A percentile compares a stretch with the other conserved stretches of the same genome.
Evolutionary conservation across 768 basidiomycete genomes (phyloP).

Genomic region (Lactarius deliciosus): DNA sequence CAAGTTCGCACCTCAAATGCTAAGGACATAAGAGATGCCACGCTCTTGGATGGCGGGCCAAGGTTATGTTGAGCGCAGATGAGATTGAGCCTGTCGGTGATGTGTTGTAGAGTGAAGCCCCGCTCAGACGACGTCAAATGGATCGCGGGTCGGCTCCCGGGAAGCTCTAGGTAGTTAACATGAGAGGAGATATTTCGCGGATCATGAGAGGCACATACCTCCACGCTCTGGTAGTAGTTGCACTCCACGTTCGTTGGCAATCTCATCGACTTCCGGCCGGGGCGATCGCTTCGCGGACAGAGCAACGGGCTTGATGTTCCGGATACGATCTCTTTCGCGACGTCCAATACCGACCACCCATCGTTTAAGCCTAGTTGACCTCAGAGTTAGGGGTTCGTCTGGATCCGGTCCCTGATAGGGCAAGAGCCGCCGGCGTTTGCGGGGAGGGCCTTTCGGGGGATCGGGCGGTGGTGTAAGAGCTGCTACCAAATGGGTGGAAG

Average conservation of each 20-base stretch:
- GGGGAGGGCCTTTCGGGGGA: constrained; percentile 58
- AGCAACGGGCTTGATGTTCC: constrained; percentile 45
- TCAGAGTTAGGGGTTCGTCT: constrained; percentile 51
- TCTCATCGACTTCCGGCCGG: constrained; percentile 59
- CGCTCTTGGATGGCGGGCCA: constrained; percentile 56
- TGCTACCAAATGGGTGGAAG: constrained; percentile 67
- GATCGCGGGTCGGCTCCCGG: constrained; percentile 68
- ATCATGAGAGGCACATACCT: constrained; percentile 43
- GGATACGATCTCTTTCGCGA: constrained; percentile 72
- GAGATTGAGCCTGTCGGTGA: constrained; percentile 76
- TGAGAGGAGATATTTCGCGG: background rate
- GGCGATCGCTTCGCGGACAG: constrained; percentile 45
- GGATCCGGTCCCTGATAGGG: constrained; percentile 70
- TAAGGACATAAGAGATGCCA: constrained; percentile 68
- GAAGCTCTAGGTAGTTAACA: constrained; percentile 47
- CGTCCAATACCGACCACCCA: constrained; percentile 74
- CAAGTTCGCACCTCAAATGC: constrained; percentile 63
- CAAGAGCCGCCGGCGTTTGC: constrained; percentile 64
- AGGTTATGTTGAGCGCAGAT: constrained; percentile 79
- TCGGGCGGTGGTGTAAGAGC: constrained; percentile 66
- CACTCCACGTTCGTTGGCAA: constrained; percentile 68
- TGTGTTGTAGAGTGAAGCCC: constrained; percentile 72
- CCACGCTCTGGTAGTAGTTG: constrained; percentile 62
- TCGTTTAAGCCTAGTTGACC: constrained; percentile 65
- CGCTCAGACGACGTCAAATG: constrained; percentile 74